A percentile compares a stretch with the other conserved stretches of the same genome.
Conservation (phyloP, 306 rosid genomes). For the Prosopis cineraria region DNA sequence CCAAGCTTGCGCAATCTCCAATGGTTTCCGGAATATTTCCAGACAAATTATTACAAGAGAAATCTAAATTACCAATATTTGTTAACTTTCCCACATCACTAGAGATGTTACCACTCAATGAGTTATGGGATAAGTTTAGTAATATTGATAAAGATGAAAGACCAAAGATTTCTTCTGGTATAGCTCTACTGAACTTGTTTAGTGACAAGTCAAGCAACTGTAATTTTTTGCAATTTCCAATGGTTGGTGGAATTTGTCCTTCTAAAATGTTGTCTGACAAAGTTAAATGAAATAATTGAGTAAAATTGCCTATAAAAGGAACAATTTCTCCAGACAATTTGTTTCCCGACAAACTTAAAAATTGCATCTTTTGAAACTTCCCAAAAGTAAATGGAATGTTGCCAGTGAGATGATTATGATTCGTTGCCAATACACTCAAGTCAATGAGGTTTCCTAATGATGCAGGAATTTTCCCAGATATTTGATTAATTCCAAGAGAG, state of each 20-base stretch:
- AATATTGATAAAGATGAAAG: not conserved
- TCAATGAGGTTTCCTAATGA: not conserved
- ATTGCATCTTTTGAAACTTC: not conserved
- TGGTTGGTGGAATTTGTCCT: not conserved
- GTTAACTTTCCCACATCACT: not conserved
- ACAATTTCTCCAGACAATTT: not conserved
- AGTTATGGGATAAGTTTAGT: not conserved
- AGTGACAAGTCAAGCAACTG: not conserved
- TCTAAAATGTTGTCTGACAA: not conserved
- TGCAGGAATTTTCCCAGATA: not conserved
- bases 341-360: no score
- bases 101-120: not conserved
- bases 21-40: not conserved
- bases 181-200: not conserved
- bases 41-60: not conserved
- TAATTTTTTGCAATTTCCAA: not conserved
- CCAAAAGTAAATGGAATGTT: not conserved
- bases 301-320: not conserved
- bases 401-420: no score
- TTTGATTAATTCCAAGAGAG: not conserved
- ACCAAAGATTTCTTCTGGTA: not conserved
- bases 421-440: fast-evolving
- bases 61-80: not conserved
- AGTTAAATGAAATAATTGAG: not conserved
- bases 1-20: not conserved